These are phyloP conservation scores for Rhamnella rubrinervis DNA, from an alignment of 331 rosid species.

Conservation along the genomic window DNA sequence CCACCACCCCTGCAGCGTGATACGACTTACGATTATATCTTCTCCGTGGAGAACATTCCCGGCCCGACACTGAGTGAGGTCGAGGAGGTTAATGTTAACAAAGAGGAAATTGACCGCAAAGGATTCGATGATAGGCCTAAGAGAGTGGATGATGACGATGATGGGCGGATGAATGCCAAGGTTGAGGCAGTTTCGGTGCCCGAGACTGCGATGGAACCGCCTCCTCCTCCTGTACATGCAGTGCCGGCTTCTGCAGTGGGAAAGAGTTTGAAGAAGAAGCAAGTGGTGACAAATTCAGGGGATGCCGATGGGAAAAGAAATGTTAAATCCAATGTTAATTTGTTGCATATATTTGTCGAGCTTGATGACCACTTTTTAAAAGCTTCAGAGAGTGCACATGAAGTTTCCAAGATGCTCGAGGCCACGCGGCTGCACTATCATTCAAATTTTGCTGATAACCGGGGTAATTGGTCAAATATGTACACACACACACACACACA, in stretches of 20 bases:
- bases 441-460: constrained; percentile 95
- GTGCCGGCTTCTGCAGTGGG: constrained; percentile 17
- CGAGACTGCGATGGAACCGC: constrained; percentile 27
- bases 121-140: constrained; percentile 36
- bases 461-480: constrained; percentile 47
- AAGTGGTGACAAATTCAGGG: constrained; percentile 18
- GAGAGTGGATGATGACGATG: constrained; percentile 30
- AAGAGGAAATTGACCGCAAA: constrained; percentile 39
- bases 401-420: constrained; percentile 96
- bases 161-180: constrained; percentile 4
- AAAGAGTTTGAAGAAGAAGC: constrained; percentile 57
- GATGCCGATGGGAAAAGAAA: constrained; percentile 56
- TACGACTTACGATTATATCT: constrained; percentile 58
- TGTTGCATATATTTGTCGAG: constrained; percentile 43
- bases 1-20: constrained; percentile 38
- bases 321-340: constrained; percentile 34
- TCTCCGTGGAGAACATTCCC: constrained; percentile 57
- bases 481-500: neutral
- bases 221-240: constrained; percentile 30
- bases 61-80: constrained; percentile 47
- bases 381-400: constrained; percentile 89
- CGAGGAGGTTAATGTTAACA: constrained; percentile 28
- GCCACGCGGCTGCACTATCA: constrained; percentile 92
- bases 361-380: constrained; percentile 85
- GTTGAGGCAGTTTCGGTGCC: constrained; percentile 24